phyloP scores from a whole-genome alignment of 2,329 filamentous ascomycete species.

The Ceratocystis huliohia region DNA sequence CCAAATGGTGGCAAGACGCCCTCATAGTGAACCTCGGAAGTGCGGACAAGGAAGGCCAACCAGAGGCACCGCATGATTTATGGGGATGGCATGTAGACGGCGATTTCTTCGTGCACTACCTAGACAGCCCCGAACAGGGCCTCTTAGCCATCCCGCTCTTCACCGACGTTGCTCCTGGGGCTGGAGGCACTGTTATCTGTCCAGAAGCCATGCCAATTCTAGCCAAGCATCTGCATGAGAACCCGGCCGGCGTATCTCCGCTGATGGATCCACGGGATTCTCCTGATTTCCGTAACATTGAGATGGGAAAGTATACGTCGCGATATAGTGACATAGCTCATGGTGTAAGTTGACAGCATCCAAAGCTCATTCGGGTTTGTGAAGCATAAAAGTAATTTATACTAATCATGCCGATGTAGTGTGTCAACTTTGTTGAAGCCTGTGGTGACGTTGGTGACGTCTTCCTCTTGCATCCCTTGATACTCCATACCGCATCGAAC shows the following conservation, averaged over 20 bases:
- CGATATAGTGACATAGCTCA: conserved; percentile 35
- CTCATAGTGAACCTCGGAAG: conserved; percentile 59
- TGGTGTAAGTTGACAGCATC: conserved; percentile 19
- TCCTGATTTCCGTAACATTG: conserved; percentile 33
- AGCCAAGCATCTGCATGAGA: conserved; percentile 44
- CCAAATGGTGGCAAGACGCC: conserved; percentile 50
- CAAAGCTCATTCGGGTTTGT: background rate
- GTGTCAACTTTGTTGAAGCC: conserved; percentile 41
- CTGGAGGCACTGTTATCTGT: conserved; percentile 54
- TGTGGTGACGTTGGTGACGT: conserved; percentile 44
- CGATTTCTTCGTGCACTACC: conserved; percentile 60
- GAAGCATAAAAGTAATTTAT: background rate
- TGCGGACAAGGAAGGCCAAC: conserved; percentile 37
- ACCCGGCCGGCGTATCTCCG: conserved; percentile 54
- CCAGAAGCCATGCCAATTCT: conserved; percentile 45
- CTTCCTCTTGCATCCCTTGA: conserved; percentile 46
- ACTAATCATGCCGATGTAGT: conserved; percentile 24
- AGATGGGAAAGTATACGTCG: conserved; percentile 28
- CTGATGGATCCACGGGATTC: conserved; percentile 47
- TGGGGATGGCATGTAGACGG: conserved; percentile 56
- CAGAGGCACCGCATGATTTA: conserved; percentile 40
- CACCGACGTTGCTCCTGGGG: conserved; percentile 46
- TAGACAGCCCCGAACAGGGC: conserved; percentile 57
- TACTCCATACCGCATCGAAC: conserved; percentile 42
- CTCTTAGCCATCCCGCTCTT: conserved; percentile 56